phyloP scores from a whole-genome alignment of 495 filamentous ascomycete genomes.

The Penicillium turbatum region DNA sequence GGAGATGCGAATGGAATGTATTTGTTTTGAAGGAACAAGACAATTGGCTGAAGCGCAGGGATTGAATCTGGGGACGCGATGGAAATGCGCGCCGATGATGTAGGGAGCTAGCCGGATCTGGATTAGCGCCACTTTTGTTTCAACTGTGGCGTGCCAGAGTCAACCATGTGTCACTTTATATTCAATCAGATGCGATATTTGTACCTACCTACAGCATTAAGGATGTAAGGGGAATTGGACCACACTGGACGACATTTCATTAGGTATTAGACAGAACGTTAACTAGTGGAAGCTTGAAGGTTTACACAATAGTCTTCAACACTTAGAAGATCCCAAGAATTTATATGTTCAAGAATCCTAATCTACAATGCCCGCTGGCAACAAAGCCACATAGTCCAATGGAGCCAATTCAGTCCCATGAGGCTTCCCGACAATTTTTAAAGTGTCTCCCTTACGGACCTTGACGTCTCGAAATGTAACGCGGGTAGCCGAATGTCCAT shows the following conservation, averaged over 20 bases:
- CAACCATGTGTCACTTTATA: too few relatives aligned
- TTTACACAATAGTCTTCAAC: too few relatives aligned
- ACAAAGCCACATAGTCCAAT: constrained; percentile 61
- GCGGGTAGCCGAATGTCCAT: constrained; percentile 60
- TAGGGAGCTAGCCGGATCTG: constrained; percentile 19
- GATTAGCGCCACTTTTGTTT: constrained; percentile 11
- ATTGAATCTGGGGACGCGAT: constrained; percentile 30
- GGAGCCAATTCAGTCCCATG: constrained; percentile 60
- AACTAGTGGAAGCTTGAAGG: too few relatives aligned
- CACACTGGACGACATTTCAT: too few relatives aligned
- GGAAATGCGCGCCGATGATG: constrained; percentile 30
- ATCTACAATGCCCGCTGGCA: constrained; percentile 58
- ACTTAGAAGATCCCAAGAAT: not conserved
- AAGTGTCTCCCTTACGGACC: constrained; percentile 49
- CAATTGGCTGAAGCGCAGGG: constrained; percentile 6
- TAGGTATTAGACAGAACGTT: too few relatives aligned
- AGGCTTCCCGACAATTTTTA: constrained; percentile 57
- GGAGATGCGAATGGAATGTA: constrained; percentile 3
- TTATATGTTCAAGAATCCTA: constrained; percentile 22
- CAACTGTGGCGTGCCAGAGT: not conserved
- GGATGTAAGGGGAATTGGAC: too few relatives aligned
- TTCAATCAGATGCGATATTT: too few relatives aligned
- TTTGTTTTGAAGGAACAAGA: not conserved
- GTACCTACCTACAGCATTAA: too few relatives aligned
- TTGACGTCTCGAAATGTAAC: constrained; percentile 52